Conservation (phyloP, 306 rosid genomes). For the Crataegus laevigata region DNA sequence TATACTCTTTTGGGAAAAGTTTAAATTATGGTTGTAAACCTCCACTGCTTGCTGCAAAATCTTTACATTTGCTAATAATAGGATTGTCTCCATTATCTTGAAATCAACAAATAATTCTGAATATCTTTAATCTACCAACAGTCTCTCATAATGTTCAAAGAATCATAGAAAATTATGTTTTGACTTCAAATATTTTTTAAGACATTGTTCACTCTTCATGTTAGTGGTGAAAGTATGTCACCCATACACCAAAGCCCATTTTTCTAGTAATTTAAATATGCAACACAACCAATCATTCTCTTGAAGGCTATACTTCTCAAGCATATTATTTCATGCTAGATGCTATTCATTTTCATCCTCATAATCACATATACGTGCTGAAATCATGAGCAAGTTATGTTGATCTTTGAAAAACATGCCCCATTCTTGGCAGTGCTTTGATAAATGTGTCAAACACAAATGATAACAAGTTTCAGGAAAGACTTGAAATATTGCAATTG, state of each 20-base stretch:
- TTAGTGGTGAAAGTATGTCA: no score
- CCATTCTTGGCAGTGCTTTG: background rate
- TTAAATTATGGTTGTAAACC: background rate
- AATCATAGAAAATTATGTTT: no score
- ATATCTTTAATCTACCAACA: background rate
- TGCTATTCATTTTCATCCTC: slow-evolving; percentile 6
- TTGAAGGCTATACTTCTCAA: background rate
- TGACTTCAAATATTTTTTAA: no score
- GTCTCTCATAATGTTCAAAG: no score
- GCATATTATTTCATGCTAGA: slow-evolving; percentile 1
- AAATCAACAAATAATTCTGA: background rate
- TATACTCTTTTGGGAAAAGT: background rate
- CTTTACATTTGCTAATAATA: background rate
- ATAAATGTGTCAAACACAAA: background rate
- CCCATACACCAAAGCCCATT: background rate
- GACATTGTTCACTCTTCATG: no score
- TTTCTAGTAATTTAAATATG: background rate
- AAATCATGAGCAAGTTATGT: background rate
- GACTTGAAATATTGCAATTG: no score
- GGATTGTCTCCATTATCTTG: background rate
- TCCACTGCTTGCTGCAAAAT: background rate
- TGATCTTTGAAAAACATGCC: background rate
- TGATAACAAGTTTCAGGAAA: background rate
- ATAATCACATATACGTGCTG: background rate
- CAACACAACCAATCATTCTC: background rate